These are phyloP conservation scores for Sanghuangporus sanghuang DNA, from an alignment of 1,284 basidiomycete genomes.

Conservation along the genomic window DNA sequence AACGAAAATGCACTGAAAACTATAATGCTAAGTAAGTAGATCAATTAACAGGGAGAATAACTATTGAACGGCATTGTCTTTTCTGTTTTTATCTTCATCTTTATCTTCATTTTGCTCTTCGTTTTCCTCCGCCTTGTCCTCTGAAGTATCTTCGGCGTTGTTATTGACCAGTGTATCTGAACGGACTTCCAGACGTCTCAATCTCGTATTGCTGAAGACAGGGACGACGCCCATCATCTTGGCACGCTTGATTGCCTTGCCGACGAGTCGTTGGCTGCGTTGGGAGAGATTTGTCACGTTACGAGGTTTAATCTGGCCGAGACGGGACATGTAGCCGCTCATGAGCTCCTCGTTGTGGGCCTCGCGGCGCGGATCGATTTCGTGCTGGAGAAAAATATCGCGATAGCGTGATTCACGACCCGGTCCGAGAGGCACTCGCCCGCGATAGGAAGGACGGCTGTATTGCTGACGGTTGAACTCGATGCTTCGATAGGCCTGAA, in stretches of 20 bases:
- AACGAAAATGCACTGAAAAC: too few relatives aligned
- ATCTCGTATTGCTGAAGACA: slow-evolving; percentile 43
- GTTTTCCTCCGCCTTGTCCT: too few relatives aligned
- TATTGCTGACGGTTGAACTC: slow-evolving; percentile 23
- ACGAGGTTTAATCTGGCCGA: slow-evolving; percentile 82
- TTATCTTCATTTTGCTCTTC: too few relatives aligned
- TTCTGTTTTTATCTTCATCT: too few relatives aligned
- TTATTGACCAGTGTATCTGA: background rate
- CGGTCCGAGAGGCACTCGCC: slow-evolving; percentile 44
- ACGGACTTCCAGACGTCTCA: background rate
- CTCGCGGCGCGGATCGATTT: slow-evolving; percentile 65
- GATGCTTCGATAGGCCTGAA: slow-evolving; percentile 29
- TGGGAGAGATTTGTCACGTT: slow-evolving; percentile 73
- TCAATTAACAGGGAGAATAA: too few relatives aligned
- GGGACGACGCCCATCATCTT: slow-evolving; percentile 92
- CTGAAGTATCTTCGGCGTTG: too few relatives aligned
- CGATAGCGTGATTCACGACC: slow-evolving; percentile 41
- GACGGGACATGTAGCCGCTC: slow-evolving; percentile 65
- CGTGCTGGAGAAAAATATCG: slow-evolving; percentile 69
- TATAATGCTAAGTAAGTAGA: too few relatives aligned
- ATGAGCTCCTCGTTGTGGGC: slow-evolving; percentile 66
- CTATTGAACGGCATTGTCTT: too few relatives aligned
- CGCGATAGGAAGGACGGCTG: slow-evolving; percentile 24
- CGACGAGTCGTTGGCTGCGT: slow-evolving; percentile 76
- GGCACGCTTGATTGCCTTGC: slow-evolving; percentile 87